Percentiles rank a stretch among this genome's conserved stretches.
These are phyloP conservation scores for Clavispora vitiphila DNA, from an alignment of 805 yeast species.

Conservation along the genomic window DNA sequence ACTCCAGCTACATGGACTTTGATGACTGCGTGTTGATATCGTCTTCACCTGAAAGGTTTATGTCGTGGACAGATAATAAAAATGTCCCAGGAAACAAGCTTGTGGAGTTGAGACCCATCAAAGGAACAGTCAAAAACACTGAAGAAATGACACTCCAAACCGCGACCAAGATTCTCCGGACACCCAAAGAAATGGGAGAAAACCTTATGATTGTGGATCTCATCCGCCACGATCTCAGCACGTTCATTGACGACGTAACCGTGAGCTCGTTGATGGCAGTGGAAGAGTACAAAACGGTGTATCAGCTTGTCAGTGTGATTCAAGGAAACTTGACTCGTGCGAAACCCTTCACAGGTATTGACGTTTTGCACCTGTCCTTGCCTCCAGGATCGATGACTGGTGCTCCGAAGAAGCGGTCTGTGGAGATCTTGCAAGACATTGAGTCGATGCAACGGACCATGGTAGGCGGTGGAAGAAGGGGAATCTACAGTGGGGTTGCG, in stretches of 20 bases:
- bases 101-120: slow-evolving; percentile 89
- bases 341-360: slow-evolving; percentile 59
- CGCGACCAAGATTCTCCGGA: slow-evolving; percentile 63
- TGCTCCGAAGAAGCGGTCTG: slow-evolving; percentile 93
- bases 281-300: slow-evolving; percentile 89
- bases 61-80: slow-evolving; percentile 60
- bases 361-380: slow-evolving; percentile 67
- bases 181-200: slow-evolving; percentile 93
- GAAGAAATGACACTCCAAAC: slow-evolving; percentile 46
- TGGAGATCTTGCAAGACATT: slow-evolving; percentile 64
- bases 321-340: slow-evolving; percentile 47
- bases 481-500: slow-evolving; percentile 88
- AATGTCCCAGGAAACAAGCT: slow-evolving; percentile 19
- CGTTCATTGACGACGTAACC: slow-evolving; percentile 56
- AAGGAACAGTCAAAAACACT: slow-evolving; percentile 84
- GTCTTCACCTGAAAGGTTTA: slow-evolving; percentile 91
- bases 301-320: slow-evolving; percentile 86
- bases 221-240: slow-evolving; percentile 84
- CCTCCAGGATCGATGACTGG: slow-evolving; percentile 99
- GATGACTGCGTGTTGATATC: slow-evolving; percentile 63
- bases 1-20: slow-evolving; percentile 74
- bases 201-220: slow-evolving; percentile 95
- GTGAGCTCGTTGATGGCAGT: slow-evolving; percentile 83
- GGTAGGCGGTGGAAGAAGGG: slow-evolving; percentile 50
- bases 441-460: slow-evolving; percentile 41